Percentiles rank a stretch among this genome's conserved stretches.
Evolutionary conservation across 805 yeast genomes (phyloP).

Genomic region (Zygoascus flipseniorum): DNA sequence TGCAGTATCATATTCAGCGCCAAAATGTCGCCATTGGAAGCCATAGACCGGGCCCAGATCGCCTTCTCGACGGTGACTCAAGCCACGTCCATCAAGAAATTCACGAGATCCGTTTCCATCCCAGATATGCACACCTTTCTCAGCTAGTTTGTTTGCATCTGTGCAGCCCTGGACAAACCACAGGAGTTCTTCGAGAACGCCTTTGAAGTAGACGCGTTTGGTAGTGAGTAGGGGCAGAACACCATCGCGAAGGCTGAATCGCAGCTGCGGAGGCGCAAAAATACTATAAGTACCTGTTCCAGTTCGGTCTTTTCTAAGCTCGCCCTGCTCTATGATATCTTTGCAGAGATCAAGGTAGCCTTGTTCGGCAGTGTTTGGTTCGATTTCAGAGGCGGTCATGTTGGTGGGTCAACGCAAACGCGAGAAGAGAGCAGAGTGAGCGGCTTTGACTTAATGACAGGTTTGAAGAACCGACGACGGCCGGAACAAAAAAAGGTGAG

Average conservation of each 20-base stretch:
- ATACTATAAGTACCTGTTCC: constrained; percentile 92
- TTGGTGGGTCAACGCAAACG: neutral
- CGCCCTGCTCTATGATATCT: constrained; percentile 75
- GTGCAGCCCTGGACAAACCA: constrained; percentile 94
- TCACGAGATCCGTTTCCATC: constrained; percentile 97
- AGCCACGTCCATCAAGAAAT: constrained; percentile 75
- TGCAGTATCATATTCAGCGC: constrained; percentile 83
- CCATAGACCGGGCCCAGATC: constrained; percentile 98
- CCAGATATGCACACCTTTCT: constrained; percentile 93
- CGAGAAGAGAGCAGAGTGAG: too few relatives aligned
- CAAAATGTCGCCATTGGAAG: constrained; percentile 98
- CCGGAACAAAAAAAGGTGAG: too few relatives aligned
- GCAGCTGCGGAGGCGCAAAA: constrained; percentile 93
- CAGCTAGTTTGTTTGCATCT: constrained; percentile 69
- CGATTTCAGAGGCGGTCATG: constrained; percentile 4
- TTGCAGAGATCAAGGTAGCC: constrained; percentile 79
- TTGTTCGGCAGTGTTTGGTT: constrained; percentile 41
- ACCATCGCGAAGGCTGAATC: constrained; percentile 68
- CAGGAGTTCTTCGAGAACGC: constrained; percentile 77
- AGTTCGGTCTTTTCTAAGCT: constrained; percentile 88
- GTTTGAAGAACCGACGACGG: too few relatives aligned
- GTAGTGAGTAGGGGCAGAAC: constrained; percentile 86
- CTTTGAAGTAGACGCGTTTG: constrained; percentile 82
- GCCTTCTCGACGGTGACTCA: constrained; percentile 74
- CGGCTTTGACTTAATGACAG: too few relatives aligned